These are phyloP conservation scores for Talaromyces liani DNA, from an alignment of 495 filamentous ascomycete species.

Conservation along the genomic window DNA sequence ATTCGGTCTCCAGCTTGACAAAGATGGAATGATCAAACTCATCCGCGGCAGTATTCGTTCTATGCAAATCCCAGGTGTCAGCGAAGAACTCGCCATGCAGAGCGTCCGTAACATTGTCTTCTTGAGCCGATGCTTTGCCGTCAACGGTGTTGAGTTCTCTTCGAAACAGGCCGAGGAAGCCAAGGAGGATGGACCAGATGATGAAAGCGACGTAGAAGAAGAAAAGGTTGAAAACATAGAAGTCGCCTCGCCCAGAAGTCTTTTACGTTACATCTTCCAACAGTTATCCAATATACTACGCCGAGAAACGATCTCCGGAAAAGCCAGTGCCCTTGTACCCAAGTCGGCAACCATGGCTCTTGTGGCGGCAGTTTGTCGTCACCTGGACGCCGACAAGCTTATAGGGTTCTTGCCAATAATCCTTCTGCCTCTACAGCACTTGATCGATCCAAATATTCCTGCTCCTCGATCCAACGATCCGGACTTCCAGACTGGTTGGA, in stretches of 20 bases:
- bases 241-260: constrained; percentile 25
- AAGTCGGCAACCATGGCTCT: constrained; percentile 73
- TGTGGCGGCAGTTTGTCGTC: constrained; percentile 51
- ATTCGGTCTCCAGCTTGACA: constrained; percentile 58
- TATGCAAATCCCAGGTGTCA: constrained; percentile 57
- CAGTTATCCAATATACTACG: constrained; percentile 72
- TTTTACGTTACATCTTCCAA: constrained; percentile 65
- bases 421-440: constrained; percentile 71
- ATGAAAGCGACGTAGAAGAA: constrained; percentile 31
- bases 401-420: constrained; percentile 51
- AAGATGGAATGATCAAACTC: constrained; percentile 56
- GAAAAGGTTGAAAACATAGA: constrained; percentile 32
- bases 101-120: constrained; percentile 71
- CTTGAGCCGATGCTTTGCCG: constrained; percentile 59
- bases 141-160: constrained; percentile 50
- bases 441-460: constrained; percentile 72
- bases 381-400: constrained; percentile 50
- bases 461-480: constrained; percentile 58
- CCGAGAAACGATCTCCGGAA: constrained; percentile 60
- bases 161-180: constrained; percentile 22
- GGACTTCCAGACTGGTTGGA: constrained; percentile 58
- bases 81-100: constrained; percentile 62
- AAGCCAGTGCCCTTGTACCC: constrained; percentile 51
- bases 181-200: constrained; percentile 26
- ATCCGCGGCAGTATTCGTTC: constrained; percentile 56